Conservation (phyloP, 306 rosid genomes). For the Citrullus colocynthis region DNA sequence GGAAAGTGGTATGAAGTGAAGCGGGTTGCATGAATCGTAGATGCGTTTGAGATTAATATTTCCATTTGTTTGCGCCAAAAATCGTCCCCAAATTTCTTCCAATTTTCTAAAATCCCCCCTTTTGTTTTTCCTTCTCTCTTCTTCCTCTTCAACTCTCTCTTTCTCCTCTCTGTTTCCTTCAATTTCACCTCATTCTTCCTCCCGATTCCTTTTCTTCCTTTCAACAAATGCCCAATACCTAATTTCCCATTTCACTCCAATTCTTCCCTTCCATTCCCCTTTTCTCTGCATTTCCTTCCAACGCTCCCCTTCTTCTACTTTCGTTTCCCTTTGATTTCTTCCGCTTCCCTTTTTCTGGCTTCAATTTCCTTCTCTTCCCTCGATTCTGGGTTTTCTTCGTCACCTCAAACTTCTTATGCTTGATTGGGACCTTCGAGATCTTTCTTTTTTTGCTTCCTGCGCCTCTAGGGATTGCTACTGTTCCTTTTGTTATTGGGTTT, state of each 20-base stretch:
- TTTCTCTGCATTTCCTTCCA: not conserved
- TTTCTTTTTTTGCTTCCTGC: not conserved
- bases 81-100: not conserved
- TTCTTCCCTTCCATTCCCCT: not conserved
- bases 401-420: not conserved
- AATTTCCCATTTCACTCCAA: not conserved
- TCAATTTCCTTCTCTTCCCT: not conserved
- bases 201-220: not conserved
- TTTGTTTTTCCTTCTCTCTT: not conserved
- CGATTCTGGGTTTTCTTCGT: not conserved
- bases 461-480: not conserved
- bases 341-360: not conserved
- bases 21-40: not conserved
- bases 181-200: not conserved
- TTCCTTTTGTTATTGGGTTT: not conserved
- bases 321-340: not conserved
- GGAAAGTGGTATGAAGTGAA: not conserved
- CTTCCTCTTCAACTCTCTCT: not conserved
- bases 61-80: slow-evolving; percentile 1
- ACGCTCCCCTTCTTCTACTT: no score
- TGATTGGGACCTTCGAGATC: not conserved
- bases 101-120: not conserved
- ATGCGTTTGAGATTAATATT: not conserved
- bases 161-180: not conserved
- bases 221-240: not conserved